Evolutionary conservation across 148 eudicot species (phyloP), one percentile per base, ranked within the genome.

Genomic region (Fagopyrum tataricum): DNA sequence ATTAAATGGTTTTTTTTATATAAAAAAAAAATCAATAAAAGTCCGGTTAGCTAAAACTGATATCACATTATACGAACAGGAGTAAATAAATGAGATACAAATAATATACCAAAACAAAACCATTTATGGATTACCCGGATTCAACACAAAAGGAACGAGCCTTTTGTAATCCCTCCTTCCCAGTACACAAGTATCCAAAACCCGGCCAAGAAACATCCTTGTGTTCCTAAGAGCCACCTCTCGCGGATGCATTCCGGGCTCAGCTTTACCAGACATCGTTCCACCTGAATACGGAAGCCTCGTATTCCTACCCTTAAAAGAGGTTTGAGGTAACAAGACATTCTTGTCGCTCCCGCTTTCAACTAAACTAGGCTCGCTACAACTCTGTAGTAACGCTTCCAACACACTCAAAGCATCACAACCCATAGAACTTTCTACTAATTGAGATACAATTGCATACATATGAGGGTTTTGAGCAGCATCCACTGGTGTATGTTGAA

Each of bases 391-490:
- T 42, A 95, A 94, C 59, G 99, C 99, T 87, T 95, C 99, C 46
- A 95, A 80, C 23, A 95, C 99, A 52, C 89, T 92, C 8, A 92
- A 89, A 42, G 99, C 99, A 72, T 95, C 96, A 89, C 97, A 91
- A 42, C 97, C 92, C 76, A 95, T 75, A 76, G 97, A 88, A 82
- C 97, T 92, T 81, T 95, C 99, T 23, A 95, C 99, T 10, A 92
- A 84, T 80, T 92, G 99, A 21, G 99, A 92, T 51, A 95, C 99
- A 46, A 90, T 86, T 14, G 97, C 92, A 78, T 90, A 92, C 97
- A 95, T 92, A 72, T 90, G 97, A 1, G 99, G 97, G 74, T 96
- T 95, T 76, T 95, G 97, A 62, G 99, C 93, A 20, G 96, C 90
- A 82, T 91, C 99, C 70, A 92, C 88, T 15, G 97, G 92, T 24